A percentile compares a stretch with the other conserved stretches of the same genome.
These are phyloP conservation scores for Pestalotiopsis sp. DNA, from an alignment of 2,329 filamentous ascomycete genomes.

Conservation along the genomic window DNA sequence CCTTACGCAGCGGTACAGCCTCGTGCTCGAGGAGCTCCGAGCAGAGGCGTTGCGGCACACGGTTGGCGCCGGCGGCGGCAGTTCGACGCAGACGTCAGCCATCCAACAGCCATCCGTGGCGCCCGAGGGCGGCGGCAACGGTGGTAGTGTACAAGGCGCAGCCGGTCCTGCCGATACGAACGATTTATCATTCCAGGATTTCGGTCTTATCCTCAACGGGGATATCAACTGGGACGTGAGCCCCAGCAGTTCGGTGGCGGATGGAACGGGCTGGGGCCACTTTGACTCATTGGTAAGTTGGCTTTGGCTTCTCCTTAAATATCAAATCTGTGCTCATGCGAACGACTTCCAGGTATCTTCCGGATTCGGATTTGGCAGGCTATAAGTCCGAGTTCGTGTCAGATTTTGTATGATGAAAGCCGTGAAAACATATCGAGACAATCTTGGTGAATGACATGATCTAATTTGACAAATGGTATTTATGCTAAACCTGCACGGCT, in stretches of 20 bases:
- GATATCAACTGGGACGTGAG: constrained; percentile 16
- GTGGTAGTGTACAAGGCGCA: neutral
- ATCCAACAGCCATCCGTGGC: neutral
- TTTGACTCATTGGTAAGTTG: constrained; percentile 25
- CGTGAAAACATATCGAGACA: neutral
- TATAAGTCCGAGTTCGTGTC: neutral
- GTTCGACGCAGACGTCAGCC: neutral
- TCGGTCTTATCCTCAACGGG: neutral
- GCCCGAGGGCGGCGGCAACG: neutral
- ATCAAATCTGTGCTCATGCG: neutral
- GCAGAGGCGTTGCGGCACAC: constrained; percentile 15
- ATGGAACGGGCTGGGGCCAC: constrained; percentile 26
- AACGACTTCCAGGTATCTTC: neutral
- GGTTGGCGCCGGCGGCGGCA: neutral
- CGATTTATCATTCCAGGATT: neutral
- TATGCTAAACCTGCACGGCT: neutral
- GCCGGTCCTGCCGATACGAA: neutral
- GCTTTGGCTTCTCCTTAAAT: neutral
- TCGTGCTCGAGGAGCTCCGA: constrained; percentile 28
- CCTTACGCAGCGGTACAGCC: constrained; percentile 24
- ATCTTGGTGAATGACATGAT: neutral
- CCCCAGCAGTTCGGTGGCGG: constrained; percentile 14
- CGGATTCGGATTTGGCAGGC: neutral
- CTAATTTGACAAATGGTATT: neutral
- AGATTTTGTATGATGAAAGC: neutral